Conservation (phyloP, 371 early-diverging fungal species). For the Apophysomyces sp. region DNA sequence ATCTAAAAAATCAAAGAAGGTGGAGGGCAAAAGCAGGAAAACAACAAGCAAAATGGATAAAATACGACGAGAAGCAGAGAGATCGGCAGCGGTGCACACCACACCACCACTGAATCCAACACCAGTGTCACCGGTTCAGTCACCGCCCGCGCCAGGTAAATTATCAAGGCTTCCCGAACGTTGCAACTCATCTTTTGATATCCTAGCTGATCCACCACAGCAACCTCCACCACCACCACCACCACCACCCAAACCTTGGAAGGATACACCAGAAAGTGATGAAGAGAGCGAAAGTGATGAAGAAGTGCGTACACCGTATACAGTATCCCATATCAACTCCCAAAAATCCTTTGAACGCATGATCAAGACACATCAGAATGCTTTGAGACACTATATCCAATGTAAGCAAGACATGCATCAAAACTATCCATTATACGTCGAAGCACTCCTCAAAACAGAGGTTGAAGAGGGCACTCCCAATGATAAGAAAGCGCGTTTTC, state of each 20-base stretch:
- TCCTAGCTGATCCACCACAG: background rate
- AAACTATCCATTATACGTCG: constrained; percentile 12
- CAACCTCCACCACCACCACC: background rate
- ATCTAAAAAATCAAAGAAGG: constrained; percentile 4
- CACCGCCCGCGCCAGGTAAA: constrained; percentile 4
- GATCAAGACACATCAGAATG: constrained; percentile 17
- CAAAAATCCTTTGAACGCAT: constrained; percentile 5
- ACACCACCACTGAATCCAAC: background rate
- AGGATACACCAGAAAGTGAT: background rate
- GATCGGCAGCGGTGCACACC: background rate
- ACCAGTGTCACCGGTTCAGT: background rate
- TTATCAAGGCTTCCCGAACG: background rate
- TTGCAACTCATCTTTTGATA: background rate
- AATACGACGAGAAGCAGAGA: background rate
- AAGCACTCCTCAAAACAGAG: constrained; percentile 8
- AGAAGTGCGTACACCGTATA: constrained; percentile 3
- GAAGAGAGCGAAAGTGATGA: constrained; percentile 5
- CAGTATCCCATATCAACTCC: constrained; percentile 3
- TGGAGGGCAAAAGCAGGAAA: constrained; percentile 7
- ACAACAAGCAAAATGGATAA: background rate
- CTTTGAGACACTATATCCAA: constrained; percentile 11
- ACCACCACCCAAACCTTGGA: background rate
- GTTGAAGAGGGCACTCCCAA: background rate
- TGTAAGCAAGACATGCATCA: constrained; percentile 6
- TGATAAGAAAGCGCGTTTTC: constrained; percentile 1